Base-by-base conservation (phyloP, 2,329 filamentous ascomycete species). In the Neurospora sp. region DNA sequence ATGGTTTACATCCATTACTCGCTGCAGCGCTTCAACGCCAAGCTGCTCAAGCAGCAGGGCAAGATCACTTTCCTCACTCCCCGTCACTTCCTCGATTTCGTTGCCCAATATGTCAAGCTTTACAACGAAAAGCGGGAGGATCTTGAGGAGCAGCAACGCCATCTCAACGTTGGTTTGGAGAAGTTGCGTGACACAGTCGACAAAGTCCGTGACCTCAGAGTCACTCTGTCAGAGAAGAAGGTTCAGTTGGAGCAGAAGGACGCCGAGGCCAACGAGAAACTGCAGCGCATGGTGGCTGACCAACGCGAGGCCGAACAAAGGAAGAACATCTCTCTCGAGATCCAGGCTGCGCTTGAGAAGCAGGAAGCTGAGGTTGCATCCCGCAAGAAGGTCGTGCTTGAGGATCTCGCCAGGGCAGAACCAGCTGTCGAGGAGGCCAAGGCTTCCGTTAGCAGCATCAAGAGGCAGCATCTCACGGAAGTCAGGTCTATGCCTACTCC, bases 1-100 rank as follows among this genome's bases (percentile, higher is more conserved):
- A 99, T 99, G 96, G 96, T 99, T 2, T 96, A 97, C 77, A 95
- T 99, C 23, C 96, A 99, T 78, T 93, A 98, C 82, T 99, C 96
- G 2, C 83, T 99, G 67, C 92, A 95, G 72, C 87, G 88, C 67
- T 96, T 97, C 86, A 99, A 99, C 78, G 84, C 87, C 74, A 94
- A 93, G 76, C 84, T 99, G 33, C 87, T 91, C 73, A 96, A 93
- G 79, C 96, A 98, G 79, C 96, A 98, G 82, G 93, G 92, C 80
- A 93, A 92, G 81, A 87, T 91, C 38, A 98, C 96, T 0, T 98
- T 92, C 83, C 88, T 99, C 70, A 99, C 96, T 11, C 96, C 96
- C 66, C 90, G 96, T 66, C 96, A 99, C 80, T 99, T 97, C 84
- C 84, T 99, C 68, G 96, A 99, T 79, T 99, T 99, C 77, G 95